Percentiles rank a stretch among this genome's conserved stretches.
Conservation (phyloP, 257 asterid genomes). For the Penstemon eatonii region DNA sequence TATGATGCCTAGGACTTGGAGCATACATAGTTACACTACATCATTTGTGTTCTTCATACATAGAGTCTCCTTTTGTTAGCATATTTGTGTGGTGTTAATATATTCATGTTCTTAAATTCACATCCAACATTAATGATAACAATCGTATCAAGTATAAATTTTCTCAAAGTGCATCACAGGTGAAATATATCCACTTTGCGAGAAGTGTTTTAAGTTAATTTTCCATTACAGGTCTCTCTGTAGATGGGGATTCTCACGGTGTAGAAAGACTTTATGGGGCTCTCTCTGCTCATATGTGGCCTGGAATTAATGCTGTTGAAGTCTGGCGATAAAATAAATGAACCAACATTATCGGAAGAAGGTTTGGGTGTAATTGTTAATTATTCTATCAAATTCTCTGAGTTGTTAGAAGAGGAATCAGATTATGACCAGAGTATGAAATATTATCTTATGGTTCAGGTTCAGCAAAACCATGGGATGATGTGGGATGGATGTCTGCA, state of each 20-base stretch:
- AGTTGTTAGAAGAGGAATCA: conserved; percentile 72
- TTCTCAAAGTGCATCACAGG: neutral
- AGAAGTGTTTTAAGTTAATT: neutral
- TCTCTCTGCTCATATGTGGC: too few relatives aligned
- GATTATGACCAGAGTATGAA: conserved; percentile 77
- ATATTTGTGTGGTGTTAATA: neutral
- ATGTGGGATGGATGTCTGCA: conserved; percentile 59
- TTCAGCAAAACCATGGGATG: conserved; percentile 79
- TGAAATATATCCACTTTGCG: neutral
- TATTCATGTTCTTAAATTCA: neutral
- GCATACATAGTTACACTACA: too few relatives aligned
- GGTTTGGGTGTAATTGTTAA: conserved; percentile 39
- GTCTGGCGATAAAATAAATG: conserved; percentile 79
- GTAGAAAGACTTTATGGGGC: conserved; percentile 79
- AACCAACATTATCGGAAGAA: conserved; percentile 78
- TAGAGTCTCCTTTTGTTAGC: too few relatives aligned
- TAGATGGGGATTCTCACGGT: conserved; percentile 92
- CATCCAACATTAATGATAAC: neutral
- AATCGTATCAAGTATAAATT: neutral
- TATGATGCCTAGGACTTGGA: too few relatives aligned
- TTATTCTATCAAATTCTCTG: conserved; percentile 37
- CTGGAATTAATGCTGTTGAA: conserved; percentile 67
- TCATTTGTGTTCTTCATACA: too few relatives aligned
- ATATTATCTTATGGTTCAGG: conserved; percentile 54
- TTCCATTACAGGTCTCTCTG: conserved; percentile 46